Percentiles rank a stretch among this genome's conserved stretches.
Conservation (phyloP, 208 protist genomes). For the Naegleria fowleri region DNA sequence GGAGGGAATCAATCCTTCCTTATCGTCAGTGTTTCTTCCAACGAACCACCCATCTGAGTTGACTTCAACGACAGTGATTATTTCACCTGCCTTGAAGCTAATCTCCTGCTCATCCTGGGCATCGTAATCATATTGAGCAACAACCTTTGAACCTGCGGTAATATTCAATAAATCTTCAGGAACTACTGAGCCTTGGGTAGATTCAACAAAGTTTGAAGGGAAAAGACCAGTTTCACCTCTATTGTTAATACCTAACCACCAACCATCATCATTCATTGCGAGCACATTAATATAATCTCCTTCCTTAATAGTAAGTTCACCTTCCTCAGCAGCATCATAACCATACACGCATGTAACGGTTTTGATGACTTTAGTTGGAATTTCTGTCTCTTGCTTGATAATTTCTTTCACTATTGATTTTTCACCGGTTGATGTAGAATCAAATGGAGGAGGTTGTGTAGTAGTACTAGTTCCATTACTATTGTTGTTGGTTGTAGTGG, state of each 20-base stretch:
- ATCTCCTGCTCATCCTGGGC: conserved; percentile 13
- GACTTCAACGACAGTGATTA: not conserved
- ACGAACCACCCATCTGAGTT: conserved; percentile 5
- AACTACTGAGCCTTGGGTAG: not conserved
- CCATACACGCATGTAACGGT: not conserved
- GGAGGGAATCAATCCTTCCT: not conserved
- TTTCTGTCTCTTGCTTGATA: not conserved
- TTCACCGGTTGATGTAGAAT: not conserved
- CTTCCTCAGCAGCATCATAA: not conserved
- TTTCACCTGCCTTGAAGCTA: not conserved
- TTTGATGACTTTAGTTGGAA: not conserved
- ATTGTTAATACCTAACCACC: not conserved
- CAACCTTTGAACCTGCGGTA: not conserved
- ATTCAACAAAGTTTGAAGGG: conserved; percentile 9
- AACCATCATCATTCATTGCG: not conserved
- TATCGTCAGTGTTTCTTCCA: too few relatives aligned
- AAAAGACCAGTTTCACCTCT: not conserved
- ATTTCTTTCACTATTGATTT: not conserved
- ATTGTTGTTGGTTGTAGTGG: not conserved
- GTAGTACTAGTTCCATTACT: not conserved
- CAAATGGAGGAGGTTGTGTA: not conserved
- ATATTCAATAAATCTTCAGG: not conserved
- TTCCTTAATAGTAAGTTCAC: not conserved
- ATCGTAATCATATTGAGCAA: conserved; percentile 21
- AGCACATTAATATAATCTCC: not conserved